Evolutionary conservation across 2,329 filamentous ascomycete species (phyloP).

Genomic region (Trichoderma koningiopsis): DNA sequence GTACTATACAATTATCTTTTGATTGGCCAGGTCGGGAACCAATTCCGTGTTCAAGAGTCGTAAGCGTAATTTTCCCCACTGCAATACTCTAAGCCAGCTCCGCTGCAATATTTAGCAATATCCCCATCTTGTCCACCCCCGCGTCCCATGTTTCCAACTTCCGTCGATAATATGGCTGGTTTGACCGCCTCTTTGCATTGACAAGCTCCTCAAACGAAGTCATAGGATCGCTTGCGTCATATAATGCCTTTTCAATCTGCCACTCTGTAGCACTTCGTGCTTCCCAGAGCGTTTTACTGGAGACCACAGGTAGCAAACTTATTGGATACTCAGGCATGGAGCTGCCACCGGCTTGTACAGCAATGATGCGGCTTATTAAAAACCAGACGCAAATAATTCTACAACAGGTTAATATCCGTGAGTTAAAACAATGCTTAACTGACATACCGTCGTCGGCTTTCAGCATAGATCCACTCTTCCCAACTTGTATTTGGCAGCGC

Average conservation of each 20-base stretch:
- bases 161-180: neutral
- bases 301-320: neutral
- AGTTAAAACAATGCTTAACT: neutral
- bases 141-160: conserved; percentile 7
- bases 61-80: too few relatives aligned
- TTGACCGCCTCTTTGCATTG: neutral
- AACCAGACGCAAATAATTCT: conserved; percentile 10
- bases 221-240: neutral
- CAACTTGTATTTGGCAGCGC: neutral
- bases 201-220: neutral
- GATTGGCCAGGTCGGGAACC: too few relatives aligned
- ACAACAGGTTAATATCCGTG: neutral
- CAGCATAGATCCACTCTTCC: conserved; percentile 7
- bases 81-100: neutral
- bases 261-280: neutral
- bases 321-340: neutral
- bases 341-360: too few relatives aligned
- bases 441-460: conserved; percentile 1
- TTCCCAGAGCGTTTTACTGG: conserved; percentile 1
- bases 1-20: too few relatives aligned
- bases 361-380: neutral
- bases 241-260: neutral
- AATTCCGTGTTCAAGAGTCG: too few relatives aligned
- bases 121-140: neutral
- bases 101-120: neutral